Conservation (phyloP, 2,329 filamentous ascomycete genomes). For the Verticillium nubilum region DNA sequence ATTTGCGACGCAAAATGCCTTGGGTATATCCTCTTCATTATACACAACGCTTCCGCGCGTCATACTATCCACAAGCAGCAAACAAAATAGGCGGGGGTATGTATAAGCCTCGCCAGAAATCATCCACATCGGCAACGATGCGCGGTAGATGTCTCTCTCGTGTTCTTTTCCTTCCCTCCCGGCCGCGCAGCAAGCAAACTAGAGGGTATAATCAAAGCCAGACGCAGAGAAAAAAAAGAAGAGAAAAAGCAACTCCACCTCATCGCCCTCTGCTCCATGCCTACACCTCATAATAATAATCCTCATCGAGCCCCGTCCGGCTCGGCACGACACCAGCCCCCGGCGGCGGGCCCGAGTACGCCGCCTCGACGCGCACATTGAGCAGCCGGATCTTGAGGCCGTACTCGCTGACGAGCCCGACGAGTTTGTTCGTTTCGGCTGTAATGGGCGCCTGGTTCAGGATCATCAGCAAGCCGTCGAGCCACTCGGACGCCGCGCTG, state of each 20-base stretch:
- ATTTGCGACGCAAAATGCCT: background rate
- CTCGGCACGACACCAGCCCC: conserved; percentile 73
- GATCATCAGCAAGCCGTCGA: conserved; percentile 92
- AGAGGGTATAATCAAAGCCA: conserved; percentile 1
- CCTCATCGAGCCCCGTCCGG: conserved; percentile 79
- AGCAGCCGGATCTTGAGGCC: conserved; percentile 87
- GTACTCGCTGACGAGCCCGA: conserved; percentile 81
- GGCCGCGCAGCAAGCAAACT: background rate
- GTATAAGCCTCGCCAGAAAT: background rate
- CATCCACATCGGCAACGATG: background rate
- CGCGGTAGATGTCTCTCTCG: background rate
- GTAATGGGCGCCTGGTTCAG: conserved; percentile 94
- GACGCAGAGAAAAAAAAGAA: background rate
- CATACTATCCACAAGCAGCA: background rate
- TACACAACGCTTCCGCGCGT: background rate
- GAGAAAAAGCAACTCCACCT: too few species aligned
- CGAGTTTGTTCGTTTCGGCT: conserved; percentile 87
- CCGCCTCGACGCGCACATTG: conserved; percentile 81
- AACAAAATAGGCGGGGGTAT: background rate
- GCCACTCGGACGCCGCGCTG: conserved; percentile 87
- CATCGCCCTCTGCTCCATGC: background rate
- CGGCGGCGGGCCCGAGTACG: conserved; percentile 60
- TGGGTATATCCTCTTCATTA: background rate
- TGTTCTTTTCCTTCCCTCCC: background rate
- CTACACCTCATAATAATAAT: conserved; percentile 85